phyloP scores from a whole-genome alignment of 2,329 filamentous ascomycete genomes.

The Stemphylium beticola region DNA sequence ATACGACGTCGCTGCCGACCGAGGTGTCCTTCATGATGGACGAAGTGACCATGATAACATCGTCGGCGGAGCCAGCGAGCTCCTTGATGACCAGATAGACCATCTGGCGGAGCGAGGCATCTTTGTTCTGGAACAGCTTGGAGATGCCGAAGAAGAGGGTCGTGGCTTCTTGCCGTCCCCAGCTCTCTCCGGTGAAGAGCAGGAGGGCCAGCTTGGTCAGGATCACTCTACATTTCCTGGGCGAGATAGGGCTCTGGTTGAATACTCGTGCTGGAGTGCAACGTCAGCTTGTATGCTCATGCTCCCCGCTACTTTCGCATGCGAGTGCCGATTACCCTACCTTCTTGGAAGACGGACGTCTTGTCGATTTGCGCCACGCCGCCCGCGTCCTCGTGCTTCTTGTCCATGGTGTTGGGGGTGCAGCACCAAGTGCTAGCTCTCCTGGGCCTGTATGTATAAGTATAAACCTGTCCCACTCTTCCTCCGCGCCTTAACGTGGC shows the following conservation, averaged over 20 bases:
- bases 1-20: conserved; percentile 81
- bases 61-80: conserved; percentile 90
- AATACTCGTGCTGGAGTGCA: conserved; percentile 80
- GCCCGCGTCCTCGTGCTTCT: conserved; percentile 98
- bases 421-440: conserved; percentile 34
- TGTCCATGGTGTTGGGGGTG: conserved; percentile 59
- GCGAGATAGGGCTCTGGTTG: conserved; percentile 96
- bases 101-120: conserved; percentile 97
- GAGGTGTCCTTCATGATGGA: conserved; percentile 99
- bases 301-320: conserved; percentile 3
- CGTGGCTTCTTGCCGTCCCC: conserved; percentile 96
- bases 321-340: conserved; percentile 57
- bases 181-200: conserved; percentile 95
- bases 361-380: conserved; percentile 96
- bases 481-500: conserved; percentile 45
- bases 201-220: conserved; percentile 97
- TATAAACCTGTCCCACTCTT: conserved; percentile 37
- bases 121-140: conserved; percentile 99
- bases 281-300: conserved; percentile 28
- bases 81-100: conserved; percentile 99
- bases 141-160: conserved; percentile 97
- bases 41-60: conserved; percentile 99
- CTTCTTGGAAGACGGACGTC: conserved; percentile 98
- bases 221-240: conserved; percentile 89
- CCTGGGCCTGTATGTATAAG: conserved; percentile 17